Evolutionary conservation across 2,329 filamentous ascomycete genomes (phyloP), one percentile per base, ranked within the genome.

Genomic region (Corynespora cassiicola): DNA sequence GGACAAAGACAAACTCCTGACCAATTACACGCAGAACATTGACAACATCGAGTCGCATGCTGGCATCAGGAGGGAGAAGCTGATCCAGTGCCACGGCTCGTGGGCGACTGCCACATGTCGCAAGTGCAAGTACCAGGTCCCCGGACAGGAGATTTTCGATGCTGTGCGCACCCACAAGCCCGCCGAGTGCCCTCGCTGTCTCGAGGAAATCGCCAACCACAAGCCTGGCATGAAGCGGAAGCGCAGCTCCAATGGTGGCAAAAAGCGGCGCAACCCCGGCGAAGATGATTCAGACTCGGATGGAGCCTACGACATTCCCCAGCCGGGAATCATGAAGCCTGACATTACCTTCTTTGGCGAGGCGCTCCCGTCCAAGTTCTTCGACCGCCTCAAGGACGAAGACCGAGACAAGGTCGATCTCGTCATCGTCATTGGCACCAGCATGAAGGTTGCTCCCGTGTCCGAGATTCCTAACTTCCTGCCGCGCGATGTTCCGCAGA

Each of bases 271-370:
- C 46, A 81, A 81, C 59, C 71, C 79, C 20, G 75, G 76, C 21
- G 70, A 73, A 29, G 76, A 77, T 18, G 78, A 77, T 37, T 72
- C 77, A 23, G 79, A 79, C 35, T 77, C 75, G 4, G 79, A 82
- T 24, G 79, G 81, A 9, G 79, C 82, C 38, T 82, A 86, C 60
- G 78, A 85, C 51, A 81, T 87, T 24, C 82, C 84, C 2, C 76
- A 79, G 31, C 80, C 84, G 2, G 90, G 88, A 39, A 84, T 95
- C 63, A 95, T 95, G 90, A 96, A 82, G 77, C 94, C 94, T 7
- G 92, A 97, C 72, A 97, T 99, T 63, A 97, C 90, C 30, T 97
- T 99, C 75, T 97, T 97, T 60, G 92, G 92, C 54, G 94, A 99
- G 72, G 79, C 85, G 33, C 84, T 99, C 1, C 91, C 92, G 0